Evolutionary conservation across 108 stramenopile genomes (phyloP).

Genomic region (Pseudonitzschia multistriata): DNA sequence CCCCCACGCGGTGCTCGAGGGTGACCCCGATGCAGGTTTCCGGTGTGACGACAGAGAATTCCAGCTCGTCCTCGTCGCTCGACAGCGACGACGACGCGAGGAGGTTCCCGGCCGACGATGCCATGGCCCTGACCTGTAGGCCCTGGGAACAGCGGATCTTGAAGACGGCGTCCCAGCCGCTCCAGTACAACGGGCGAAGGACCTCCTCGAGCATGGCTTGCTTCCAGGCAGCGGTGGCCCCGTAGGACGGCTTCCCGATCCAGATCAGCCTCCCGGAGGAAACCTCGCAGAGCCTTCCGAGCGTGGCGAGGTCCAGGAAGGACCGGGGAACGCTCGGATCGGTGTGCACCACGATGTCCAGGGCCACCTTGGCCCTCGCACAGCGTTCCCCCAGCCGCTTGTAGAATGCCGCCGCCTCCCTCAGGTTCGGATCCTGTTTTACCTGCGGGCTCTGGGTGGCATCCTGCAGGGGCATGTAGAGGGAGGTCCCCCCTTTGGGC

Average conservation of each 20-base stretch:
- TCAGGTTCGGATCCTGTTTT: constrained; percentile 16
- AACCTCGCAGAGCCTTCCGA: constrained; percentile 61
- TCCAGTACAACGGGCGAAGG: constrained; percentile 25
- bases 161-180: constrained; percentile 68
- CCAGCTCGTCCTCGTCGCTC: constrained; percentile 58
- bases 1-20: constrained; percentile 77
- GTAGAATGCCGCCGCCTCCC: constrained; percentile 55
- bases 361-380: constrained; percentile 43
- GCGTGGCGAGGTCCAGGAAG: constrained; percentile 74
- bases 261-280: constrained; percentile 72
- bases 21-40: constrained; percentile 65
- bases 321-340: constrained; percentile 35
- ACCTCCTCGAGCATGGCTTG: constrained; percentile 55
- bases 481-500: constrained; percentile 24
- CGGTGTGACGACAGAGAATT: constrained; percentile 55
- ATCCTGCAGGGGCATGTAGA: constrained; percentile 61
- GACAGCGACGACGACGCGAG: constrained; percentile 23
- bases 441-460: neutral
- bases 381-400: constrained; percentile 46
- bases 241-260: constrained; percentile 38
- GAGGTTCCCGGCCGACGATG: constrained; percentile 54
- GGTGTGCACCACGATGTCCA: constrained; percentile 74
- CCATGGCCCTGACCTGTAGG: constrained; percentile 57
- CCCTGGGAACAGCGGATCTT: constrained; percentile 79
- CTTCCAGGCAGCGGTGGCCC: constrained; percentile 32